Evolutionary conservation across 2,329 filamentous ascomycete species (phyloP), one percentile per base, ranked within the genome.

Genomic region (Polychaeton citri): DNA sequence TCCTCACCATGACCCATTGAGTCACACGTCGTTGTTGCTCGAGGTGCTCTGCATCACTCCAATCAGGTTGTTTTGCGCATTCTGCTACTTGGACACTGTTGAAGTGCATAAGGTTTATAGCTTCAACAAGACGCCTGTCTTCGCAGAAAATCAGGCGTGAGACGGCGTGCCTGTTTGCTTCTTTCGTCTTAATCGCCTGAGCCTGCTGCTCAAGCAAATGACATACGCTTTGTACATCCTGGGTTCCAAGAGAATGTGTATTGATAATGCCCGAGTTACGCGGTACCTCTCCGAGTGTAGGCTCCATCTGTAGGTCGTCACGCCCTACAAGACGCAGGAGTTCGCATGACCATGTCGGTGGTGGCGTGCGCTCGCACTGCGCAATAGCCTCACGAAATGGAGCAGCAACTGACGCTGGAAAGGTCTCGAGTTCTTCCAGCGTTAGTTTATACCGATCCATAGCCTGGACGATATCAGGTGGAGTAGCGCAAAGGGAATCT

Each of bases 1-100:
- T 96, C 39, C 90, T 77, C 32, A 81, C 74, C 28, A 88, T 90
- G 24, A 95, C 74, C 51, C 81, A 79, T 40, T 90, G 82, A 39
- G 90, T 87, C 20, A 94, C 68, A 42, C 84, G 79, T 57, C 95
- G 94, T 57, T 98, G 90, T 40, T 81, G 83, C 54, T 98, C 90
- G 7, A 98, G 66, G 38, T 93, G 76, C 42, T 90, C 79, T 12
- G 83, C 79, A 53, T 98, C 90, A 16, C 79, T 74, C 81, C 84
- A 90, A 28, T 76, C 74, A 1, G 81, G 75, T 43, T 85, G 71
- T 2, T 79, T 74, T 26, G 79, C 69, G 42, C 88, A 80, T 35
- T 82, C 80, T n/a, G 88, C 76, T 8, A 83, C 65, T 30, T 88
- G 77, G 10, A 84, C 70, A 51, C 81, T 83, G 35, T 81, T 76